Evolutionary conservation across 257 asterid genomes (phyloP).

Genomic region (Solanum pennellii): DNA sequence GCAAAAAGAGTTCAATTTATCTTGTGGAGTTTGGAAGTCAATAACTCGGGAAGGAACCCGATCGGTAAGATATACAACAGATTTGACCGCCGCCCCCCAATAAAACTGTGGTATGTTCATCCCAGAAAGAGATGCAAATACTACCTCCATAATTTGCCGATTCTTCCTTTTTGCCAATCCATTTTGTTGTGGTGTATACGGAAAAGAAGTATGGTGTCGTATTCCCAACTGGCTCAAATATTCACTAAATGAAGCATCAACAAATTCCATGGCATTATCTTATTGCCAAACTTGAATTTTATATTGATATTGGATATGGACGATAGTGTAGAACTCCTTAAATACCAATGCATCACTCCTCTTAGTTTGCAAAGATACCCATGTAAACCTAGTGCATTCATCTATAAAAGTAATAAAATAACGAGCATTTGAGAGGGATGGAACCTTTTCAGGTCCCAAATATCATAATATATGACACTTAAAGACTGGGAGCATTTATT

Average conservation of each 20-base stretch:
- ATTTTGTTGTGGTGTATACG: background rate
- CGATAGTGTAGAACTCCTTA: background rate
- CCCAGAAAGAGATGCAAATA: background rate
- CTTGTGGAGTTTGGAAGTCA: background rate
- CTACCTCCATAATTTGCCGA: background rate
- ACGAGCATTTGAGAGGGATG: background rate
- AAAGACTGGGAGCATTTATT: slow-evolving; percentile 5
- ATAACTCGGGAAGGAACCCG: background rate
- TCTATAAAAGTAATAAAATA: slow-evolving; percentile 2
- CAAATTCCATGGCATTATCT: background rate
- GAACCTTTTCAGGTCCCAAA: background rate
- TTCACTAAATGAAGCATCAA: background rate
- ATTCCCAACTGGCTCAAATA: background rate
- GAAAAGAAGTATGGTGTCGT: background rate
- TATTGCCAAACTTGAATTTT: background rate
- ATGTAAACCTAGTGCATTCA: background rate
- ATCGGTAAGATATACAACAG: background rate
- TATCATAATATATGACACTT: background rate
- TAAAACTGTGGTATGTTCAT: background rate
- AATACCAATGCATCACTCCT: background rate
- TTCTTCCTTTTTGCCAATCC: background rate
- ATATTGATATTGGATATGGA: background rate
- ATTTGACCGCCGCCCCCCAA: background rate
- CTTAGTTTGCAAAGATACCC: background rate
- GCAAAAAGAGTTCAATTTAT: background rate